Base-by-base conservation (phyloP, 2,329 filamentous ascomycete species). In the Phialophora tarda region DNA sequence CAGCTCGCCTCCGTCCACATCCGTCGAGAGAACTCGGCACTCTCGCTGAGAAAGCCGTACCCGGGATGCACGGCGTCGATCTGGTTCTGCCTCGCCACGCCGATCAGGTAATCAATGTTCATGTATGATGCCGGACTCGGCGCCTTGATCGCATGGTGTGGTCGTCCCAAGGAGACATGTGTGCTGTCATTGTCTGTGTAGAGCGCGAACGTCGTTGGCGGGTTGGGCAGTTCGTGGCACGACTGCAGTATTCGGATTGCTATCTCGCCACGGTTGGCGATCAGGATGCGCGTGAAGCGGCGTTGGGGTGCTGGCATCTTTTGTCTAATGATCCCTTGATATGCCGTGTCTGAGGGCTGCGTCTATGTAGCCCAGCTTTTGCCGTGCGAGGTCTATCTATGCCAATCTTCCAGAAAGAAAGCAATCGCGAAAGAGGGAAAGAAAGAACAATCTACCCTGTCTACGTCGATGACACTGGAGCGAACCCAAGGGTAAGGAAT, bases 1-100 rank as follows among this genome's bases (percentile, higher is more conserved):
- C 81, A 77, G 0, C 78, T 77, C 0, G 79, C 80, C 64, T 85
- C 81, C 3, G 81, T 77, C 79, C 81, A 84, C 78, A 85, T 81
- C 12, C 79, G 75, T 2, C 59, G 26, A 8, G 53, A 55, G 59
- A 88, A 85, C 0, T 82, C 80, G 1, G 82, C 77, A 24, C 79
- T 84, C 71, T 88, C 86, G 12, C 83, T 85, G 1, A 88, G 77
- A 75, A 96, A 88, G 10, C 86, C 86, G 76, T 88, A 88, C 4
- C 85, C 86, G 0, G 85, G 85, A 73, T 87, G 85, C 0, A 88
- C 78, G 2, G 84, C 79, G 71, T 87, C 84, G 53, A 88, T 85
- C 0, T 76, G 69, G 71, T 87, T 74, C 44, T 83, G 77, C 62
- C 81, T 79, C 26, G 60, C 60, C 55, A 68, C 5, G 14, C 56